A percentile compares a stretch with the other conserved stretches of the same genome.
Conservation (phyloP, 805 yeast species). For the Sugiyamaella americana region DNA sequence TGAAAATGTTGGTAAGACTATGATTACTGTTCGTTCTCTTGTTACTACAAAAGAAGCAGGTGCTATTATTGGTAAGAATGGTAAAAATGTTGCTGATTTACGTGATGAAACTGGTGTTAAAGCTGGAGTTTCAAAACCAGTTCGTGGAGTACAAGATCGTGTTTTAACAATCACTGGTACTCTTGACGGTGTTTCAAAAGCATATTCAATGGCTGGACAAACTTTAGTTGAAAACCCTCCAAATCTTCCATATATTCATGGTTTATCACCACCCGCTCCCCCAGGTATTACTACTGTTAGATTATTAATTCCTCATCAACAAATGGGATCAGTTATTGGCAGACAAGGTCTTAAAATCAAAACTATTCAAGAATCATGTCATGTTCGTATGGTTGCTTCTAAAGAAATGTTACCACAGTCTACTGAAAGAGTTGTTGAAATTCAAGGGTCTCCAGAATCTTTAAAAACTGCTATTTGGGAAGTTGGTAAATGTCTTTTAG, state of each 20-base stretch:
- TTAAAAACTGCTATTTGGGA: slow-evolving; percentile 52
- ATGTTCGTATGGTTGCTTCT: slow-evolving; percentile 80
- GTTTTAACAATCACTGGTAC: slow-evolving; percentile 74
- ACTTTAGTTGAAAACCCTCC: slow-evolving; percentile 51
- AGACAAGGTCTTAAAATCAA: slow-evolving; percentile 76
- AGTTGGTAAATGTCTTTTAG: slow-evolving; percentile 65
- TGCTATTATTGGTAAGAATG: slow-evolving; percentile 80
- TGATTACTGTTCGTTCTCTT: slow-evolving; percentile 42
- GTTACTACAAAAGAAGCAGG: slow-evolving; percentile 87
- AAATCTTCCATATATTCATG: slow-evolving; percentile 47
- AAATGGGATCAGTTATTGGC: slow-evolving; percentile 86
- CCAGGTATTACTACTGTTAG: slow-evolving; percentile 55
- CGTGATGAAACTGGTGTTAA: slow-evolving; percentile 71
- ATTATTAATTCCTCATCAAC: slow-evolving; percentile 72
- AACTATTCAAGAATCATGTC: slow-evolving; percentile 59
- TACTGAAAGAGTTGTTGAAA: slow-evolving; percentile 78
- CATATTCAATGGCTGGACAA: slow-evolving; percentile 63
- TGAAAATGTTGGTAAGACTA: slow-evolving; percentile 1
- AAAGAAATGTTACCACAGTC: slow-evolving; percentile 76
- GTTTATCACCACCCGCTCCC: slow-evolving; percentile 36
- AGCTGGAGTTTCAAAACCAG: slow-evolving; percentile 80
- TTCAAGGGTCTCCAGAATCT: slow-evolving; percentile 69
- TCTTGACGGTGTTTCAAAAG: slow-evolving; percentile 60
- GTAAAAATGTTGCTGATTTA: slow-evolving; percentile 67
- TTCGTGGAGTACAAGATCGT: slow-evolving; percentile 76